Conservation (phyloP, 805 yeast species). For the Maudiozyma pseudohumilis region DNA sequence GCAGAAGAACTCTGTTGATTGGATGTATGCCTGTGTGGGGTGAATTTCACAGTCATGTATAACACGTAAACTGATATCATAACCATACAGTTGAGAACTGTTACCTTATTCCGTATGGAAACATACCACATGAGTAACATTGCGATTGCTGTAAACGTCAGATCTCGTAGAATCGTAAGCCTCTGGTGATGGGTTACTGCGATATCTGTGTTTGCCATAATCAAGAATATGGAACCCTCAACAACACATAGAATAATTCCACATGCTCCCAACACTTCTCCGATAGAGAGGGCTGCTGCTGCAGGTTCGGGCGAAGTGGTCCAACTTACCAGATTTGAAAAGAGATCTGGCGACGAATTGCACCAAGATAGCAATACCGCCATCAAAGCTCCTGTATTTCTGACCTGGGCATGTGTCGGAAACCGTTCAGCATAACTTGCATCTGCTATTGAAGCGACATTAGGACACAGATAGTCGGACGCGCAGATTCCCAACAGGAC, state of each 20-base stretch:
- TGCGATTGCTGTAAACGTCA: slow-evolving; percentile 19
- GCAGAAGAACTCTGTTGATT: neutral
- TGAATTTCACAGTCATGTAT: slow-evolving; percentile 10
- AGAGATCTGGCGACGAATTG: slow-evolving; percentile 30
- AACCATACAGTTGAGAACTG: slow-evolving; percentile 18
- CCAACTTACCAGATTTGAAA: slow-evolving; percentile 31
- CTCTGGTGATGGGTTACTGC: slow-evolving; percentile 14
- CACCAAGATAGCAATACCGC: slow-evolving; percentile 30
- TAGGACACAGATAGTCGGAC: slow-evolving; percentile 29
- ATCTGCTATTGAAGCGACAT: slow-evolving; percentile 26
- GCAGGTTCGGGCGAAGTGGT: slow-evolving; percentile 13
- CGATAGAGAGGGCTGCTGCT: slow-evolving; percentile 26
- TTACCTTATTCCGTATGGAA: slow-evolving; percentile 16
- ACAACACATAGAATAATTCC: slow-evolving; percentile 30
- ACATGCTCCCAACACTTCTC: slow-evolving; percentile 31
- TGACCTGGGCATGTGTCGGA: neutral
- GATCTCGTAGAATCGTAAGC: slow-evolving; percentile 17
- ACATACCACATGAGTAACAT: slow-evolving; percentile 20
- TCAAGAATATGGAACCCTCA: slow-evolving; percentile 25
- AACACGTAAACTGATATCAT: slow-evolving; percentile 21
- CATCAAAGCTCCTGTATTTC: slow-evolving; percentile 17
- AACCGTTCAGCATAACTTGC: slow-evolving; percentile 3
- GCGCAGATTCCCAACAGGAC: slow-evolving; percentile 28
- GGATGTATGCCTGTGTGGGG: neutral
- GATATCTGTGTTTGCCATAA: slow-evolving; percentile 16